Evolutionary conservation across 2,329 filamentous ascomycete species (phyloP).

Genomic region (Knoxdaviesia capensis): DNA sequence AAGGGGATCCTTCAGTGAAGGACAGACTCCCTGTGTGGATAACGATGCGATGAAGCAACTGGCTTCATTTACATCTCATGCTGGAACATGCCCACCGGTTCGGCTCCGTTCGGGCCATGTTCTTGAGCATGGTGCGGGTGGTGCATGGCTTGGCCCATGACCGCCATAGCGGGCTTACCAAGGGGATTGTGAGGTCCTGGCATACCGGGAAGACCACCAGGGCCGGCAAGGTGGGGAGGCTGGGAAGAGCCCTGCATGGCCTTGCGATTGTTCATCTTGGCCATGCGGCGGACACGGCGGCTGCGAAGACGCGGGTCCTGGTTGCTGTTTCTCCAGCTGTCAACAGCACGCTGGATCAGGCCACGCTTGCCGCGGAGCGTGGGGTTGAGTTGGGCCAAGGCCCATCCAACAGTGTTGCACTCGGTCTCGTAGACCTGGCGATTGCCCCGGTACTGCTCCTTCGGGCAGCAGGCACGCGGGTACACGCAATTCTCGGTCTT

Average conservation of each 20-base stretch:
- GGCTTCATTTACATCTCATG: conserved; percentile 54
- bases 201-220: conserved; percentile 44
- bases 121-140: conserved; percentile 36
- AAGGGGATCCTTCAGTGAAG: too few relatives aligned
- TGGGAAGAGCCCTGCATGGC: conserved; percentile 39
- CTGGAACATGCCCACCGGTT: conserved; percentile 75
- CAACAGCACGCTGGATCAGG: conserved; percentile 87
- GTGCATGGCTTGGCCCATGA: conserved; percentile 48
- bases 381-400: conserved; percentile 79
- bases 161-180: conserved; percentile 44
- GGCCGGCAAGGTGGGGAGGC: conserved; percentile 47
- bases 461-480: conserved; percentile 79
- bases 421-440: conserved; percentile 92
- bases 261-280: conserved; percentile 84
- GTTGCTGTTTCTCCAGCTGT: conserved; percentile 98
- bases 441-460: conserved; percentile 93
- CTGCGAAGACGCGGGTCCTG: conserved; percentile 83
- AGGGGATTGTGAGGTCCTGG: conserved; percentile 38
- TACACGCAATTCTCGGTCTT: conserved; percentile 98
- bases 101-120: conserved; percentile 37
- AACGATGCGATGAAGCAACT: too few relatives aligned
- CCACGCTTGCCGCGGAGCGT: conserved; percentile 83
- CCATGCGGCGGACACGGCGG: conserved; percentile 80
- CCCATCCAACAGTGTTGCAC: conserved; percentile 99
- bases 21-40: too few relatives aligned